phyloP scores from a whole-genome alignment of 2,329 filamentous ascomycete genomes.

The Phaeophleospora eucalypticola region DNA sequence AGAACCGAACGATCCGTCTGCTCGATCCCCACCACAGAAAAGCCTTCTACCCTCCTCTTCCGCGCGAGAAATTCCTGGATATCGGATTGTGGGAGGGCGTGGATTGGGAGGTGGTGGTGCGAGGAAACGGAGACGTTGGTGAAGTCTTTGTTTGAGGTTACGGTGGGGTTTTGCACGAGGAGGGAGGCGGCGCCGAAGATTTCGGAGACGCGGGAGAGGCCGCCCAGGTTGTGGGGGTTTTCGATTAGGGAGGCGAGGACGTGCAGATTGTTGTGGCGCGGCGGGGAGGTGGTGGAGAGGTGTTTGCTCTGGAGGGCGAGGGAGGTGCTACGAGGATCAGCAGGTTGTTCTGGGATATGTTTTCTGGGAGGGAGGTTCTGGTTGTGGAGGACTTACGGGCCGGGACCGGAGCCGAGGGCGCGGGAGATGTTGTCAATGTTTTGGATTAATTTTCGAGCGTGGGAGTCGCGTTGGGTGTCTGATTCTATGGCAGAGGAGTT shows the following conservation, averaged over 20 bases:
- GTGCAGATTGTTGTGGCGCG: conserved; percentile 34
- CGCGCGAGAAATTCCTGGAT: conserved; percentile 36
- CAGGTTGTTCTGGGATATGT: too few relatives aligned
- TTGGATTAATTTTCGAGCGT: conserved; percentile 12
- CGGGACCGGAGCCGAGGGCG: conserved; percentile 11
- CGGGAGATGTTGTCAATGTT: conserved; percentile 17
- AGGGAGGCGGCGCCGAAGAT: conserved; percentile 48
- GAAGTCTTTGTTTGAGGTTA: conserved; percentile 46
- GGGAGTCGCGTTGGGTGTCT: neutral
- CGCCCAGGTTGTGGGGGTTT: conserved; percentile 49
- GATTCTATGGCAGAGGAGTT: neutral
- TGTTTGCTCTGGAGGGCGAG: conserved; percentile 51
- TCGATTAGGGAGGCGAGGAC: conserved; percentile 50
- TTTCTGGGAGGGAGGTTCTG: conserved; percentile 45
- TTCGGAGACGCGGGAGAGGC: conserved; percentile 48
- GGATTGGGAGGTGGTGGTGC: conserved; percentile 48
- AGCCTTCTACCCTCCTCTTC: conserved; percentile 46
- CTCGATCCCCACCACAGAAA: conserved; percentile 51
- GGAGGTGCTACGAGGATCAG: too few relatives aligned
- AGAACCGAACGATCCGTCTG: conserved; percentile 50
- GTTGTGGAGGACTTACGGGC: conserved; percentile 44
- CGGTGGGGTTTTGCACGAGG: conserved; percentile 39
- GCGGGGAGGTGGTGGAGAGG: conserved; percentile 34
- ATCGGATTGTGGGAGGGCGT: conserved; percentile 26
- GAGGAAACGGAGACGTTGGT: conserved; percentile 47